Evolutionary conservation across 768 basidiomycete genomes (phyloP).

Genomic region (Grammothele lineata): DNA sequence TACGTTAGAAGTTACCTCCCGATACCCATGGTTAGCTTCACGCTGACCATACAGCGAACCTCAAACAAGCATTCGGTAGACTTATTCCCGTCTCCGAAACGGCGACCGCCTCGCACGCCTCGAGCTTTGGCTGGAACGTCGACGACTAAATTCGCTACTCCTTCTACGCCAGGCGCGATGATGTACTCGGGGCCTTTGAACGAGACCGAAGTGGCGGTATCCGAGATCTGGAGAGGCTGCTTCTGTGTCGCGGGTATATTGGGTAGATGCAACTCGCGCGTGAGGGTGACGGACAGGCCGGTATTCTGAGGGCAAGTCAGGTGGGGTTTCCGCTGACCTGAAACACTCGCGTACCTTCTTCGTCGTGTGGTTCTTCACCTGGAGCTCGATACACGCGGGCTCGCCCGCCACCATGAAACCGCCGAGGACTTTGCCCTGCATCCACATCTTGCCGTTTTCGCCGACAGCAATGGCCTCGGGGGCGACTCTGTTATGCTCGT

Average conservation of each 20-base stretch:
- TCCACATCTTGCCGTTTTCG: conserved; percentile 78
- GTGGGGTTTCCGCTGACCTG: no score
- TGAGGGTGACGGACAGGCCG: conserved; percentile 56
- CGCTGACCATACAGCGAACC: conserved; percentile 55
- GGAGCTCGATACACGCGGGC: conserved; percentile 67
- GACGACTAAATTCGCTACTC: conserved; percentile 74
- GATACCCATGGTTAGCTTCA: conserved; percentile 69
- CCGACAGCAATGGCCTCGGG: conserved; percentile 64
- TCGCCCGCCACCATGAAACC: conserved; percentile 64
- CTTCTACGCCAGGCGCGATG: conserved; percentile 69
- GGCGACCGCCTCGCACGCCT: conserved; percentile 58
- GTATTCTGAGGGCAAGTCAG: conserved; percentile 48
- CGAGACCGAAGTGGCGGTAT: conserved; percentile 62
- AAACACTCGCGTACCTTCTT: conserved; percentile 59
- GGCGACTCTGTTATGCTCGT: conserved; percentile 33
- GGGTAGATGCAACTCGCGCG: conserved; percentile 56
- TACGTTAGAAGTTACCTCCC: conserved; percentile 48
- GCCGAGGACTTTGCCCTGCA: conserved; percentile 62
- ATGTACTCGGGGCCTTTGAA: conserved; percentile 75
- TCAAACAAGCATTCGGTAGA: conserved; percentile 58
- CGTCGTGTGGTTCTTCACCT: conserved; percentile 76
- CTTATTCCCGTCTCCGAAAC: conserved; percentile 48
- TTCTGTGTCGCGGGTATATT: conserved; percentile 35
- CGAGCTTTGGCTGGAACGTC: conserved; percentile 68
- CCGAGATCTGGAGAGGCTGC: conserved; percentile 57